A percentile compares a stretch with the other conserved stretches of the same genome.
phyloP scores from a whole-genome alignment of 1,284 basidiomycete species.

The Meripilus lineatus region DNA sequence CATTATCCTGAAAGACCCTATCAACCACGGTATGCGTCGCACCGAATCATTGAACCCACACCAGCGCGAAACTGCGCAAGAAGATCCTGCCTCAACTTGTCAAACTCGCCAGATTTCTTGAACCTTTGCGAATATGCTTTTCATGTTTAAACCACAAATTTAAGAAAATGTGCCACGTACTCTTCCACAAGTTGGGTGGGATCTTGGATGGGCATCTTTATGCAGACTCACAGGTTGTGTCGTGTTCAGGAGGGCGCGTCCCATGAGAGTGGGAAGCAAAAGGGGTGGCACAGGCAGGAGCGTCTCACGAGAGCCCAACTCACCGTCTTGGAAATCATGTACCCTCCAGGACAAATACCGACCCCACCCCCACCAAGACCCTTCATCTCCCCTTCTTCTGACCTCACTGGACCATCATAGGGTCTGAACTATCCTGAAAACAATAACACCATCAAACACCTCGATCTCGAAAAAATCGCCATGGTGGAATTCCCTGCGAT shows the following conservation, averaged over 20 bases:
- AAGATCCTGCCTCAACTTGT: constrained; percentile 63
- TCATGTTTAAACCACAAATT: constrained; percentile 1
- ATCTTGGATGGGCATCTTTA: constrained; percentile 43
- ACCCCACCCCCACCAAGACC: not conserved
- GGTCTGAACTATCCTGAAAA: no score
- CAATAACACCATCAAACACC: no score
- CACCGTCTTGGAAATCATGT: constrained; percentile 6
- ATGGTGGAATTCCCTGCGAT: constrained; percentile 35
- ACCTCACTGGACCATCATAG: not conserved
- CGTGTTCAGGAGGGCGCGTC: constrained; percentile 3
- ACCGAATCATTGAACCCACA: constrained; percentile 36
- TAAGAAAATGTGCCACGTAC: constrained; percentile 28
- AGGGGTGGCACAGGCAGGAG: constrained; percentile 3
- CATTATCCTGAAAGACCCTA: not conserved
- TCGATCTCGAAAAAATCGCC: constrained; percentile 3
- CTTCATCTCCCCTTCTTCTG: not conserved
- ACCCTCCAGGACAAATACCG: not conserved
- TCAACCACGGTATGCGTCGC: not conserved
- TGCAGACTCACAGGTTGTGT: no score
- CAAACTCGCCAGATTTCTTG: constrained; percentile 77
- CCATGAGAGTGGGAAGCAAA: constrained; percentile 13
- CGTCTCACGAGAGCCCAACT: constrained; percentile 3
- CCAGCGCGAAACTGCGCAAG: constrained; percentile 58
- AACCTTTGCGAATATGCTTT: constrained; percentile 43
- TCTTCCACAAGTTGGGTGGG: constrained; percentile 58